phyloP scores from a whole-genome alignment of 2,329 filamentous ascomycete genomes.

The Hirsutella rhossiliensis region DNA sequence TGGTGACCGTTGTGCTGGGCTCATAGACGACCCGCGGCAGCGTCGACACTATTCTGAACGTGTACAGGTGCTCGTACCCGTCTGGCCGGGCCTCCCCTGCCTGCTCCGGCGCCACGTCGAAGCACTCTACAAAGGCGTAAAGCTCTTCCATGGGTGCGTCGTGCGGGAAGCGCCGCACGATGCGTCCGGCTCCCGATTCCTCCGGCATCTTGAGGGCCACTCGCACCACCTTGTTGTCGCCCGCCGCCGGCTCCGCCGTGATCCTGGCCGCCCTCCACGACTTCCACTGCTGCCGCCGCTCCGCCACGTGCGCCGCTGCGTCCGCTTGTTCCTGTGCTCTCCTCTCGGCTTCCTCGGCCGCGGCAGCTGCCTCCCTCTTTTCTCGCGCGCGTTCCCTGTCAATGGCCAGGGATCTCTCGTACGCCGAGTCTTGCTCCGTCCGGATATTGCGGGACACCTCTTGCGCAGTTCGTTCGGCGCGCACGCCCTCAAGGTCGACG shows the following conservation, averaged over 20 bases:
- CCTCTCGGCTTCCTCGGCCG: conserved; percentile 55
- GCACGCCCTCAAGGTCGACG: conserved; percentile 60
- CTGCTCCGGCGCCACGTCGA: conserved; percentile 47
- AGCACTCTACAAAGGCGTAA: conserved; percentile 93
- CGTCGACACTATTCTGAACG: conserved; percentile 74
- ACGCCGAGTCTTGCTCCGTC: conserved; percentile 85
- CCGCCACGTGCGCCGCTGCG: conserved; percentile 38
- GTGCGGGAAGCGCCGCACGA: conserved; percentile 62
- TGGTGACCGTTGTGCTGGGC: conserved; percentile 49
- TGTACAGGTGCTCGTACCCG: conserved; percentile 65
- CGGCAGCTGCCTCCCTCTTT: conserved; percentile 62
- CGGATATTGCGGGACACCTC: conserved; percentile 70
- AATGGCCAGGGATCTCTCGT: conserved; percentile 79
- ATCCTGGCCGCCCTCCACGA: conserved; percentile 64
- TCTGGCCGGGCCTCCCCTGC: conserved; percentile 34
- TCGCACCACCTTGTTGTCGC: conserved; percentile 58
- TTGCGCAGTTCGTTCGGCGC: conserved; percentile 68
- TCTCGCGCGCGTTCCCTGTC: conserved; percentile 76
- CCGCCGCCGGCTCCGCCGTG: conserved; percentile 51
- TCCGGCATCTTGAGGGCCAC: conserved; percentile 53
- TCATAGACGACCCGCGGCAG: conserved; percentile 77
- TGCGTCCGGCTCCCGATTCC: conserved; percentile 50
- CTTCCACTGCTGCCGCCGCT: conserved; percentile 55
- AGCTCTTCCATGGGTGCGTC: conserved; percentile 72
- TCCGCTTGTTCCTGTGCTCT: conserved; percentile 47